Conservation (phyloP, 202 grass and related monocot species). For the Elaeis oleifera region DNA sequence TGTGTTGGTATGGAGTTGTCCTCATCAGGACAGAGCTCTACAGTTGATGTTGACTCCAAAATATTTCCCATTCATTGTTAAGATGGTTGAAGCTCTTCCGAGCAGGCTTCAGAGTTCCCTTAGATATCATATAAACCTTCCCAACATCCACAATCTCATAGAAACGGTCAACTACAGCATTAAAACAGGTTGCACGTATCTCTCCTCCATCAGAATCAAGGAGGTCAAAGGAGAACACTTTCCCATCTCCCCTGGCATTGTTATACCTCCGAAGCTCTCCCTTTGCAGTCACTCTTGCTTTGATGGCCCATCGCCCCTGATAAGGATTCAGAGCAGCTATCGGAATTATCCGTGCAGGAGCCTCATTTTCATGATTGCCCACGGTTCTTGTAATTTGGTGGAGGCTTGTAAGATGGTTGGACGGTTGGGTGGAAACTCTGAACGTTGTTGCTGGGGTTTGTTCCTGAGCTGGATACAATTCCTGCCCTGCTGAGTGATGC, state of each 20-base stretch:
- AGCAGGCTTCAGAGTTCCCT: slow-evolving; percentile 73
- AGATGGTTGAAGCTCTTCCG: slow-evolving; percentile 87
- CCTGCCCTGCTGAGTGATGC: slow-evolving; percentile 34
- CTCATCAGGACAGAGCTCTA: slow-evolving; percentile 77
- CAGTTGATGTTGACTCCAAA: slow-evolving; percentile 62
- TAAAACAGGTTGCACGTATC: slow-evolving; percentile 85
- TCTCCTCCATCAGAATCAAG: slow-evolving; percentile 91
- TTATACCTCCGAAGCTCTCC: slow-evolving; percentile 82
- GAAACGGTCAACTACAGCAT: slow-evolving; percentile 64
- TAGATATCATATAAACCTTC: slow-evolving; percentile 87
- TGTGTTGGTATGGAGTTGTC: slow-evolving; percentile 69
- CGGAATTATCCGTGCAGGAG: slow-evolving; percentile 81
- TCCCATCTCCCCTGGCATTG: slow-evolving; percentile 90
- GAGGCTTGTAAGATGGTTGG: slow-evolving; percentile 63
- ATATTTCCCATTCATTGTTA: slow-evolving; percentile 89
- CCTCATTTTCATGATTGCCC: slow-evolving; percentile 83
- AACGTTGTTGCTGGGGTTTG: slow-evolving; percentile 28
- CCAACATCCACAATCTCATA: slow-evolving; percentile 79
- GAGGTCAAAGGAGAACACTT: slow-evolving; percentile 92
- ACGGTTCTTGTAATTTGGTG: slow-evolving; percentile 68
- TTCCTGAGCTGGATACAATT: slow-evolving; percentile 27
- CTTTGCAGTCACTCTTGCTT: slow-evolving; percentile 85
- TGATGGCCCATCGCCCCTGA: slow-evolving; percentile 86
- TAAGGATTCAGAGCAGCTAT: slow-evolving; percentile 85
- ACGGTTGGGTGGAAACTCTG: slow-evolving; percentile 45